These are phyloP conservation scores for Colletotrichum neosansevieriae DNA, from an alignment of 2,329 filamentous ascomycete species.

Conservation along the genomic window DNA sequence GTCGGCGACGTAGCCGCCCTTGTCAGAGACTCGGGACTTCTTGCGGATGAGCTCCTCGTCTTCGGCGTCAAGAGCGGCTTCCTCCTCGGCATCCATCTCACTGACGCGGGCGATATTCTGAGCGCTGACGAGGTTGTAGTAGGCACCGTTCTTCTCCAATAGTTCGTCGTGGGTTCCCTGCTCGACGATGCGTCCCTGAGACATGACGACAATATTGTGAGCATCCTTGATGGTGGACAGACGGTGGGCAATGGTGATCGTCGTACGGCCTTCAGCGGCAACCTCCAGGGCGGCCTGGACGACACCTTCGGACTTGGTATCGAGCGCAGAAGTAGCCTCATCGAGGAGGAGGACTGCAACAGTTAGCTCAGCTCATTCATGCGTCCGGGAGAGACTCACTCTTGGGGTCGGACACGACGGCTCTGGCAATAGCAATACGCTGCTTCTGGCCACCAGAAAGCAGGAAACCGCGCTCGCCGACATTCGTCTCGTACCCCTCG, in stretches of 20 bases:
- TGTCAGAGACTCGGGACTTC: conserved; percentile 56
- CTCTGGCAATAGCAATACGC: conserved; percentile 92
- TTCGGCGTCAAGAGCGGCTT: conserved; percentile 61
- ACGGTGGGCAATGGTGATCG: conserved; percentile 95
- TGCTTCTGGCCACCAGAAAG: conserved; percentile 97
- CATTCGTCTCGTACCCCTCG: conserved; percentile 91
- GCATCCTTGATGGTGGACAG: conserved; percentile 94
- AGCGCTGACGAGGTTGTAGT: conserved; percentile 87
- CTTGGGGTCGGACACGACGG: conserved; percentile 91
- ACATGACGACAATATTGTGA: conserved; percentile 96
- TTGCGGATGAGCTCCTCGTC: conserved; percentile 64
- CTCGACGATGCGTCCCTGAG: conserved; percentile 86
- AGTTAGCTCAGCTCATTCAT: conserved; percentile 38
- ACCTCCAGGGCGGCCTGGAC: conserved; percentile 93
- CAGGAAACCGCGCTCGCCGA: conserved; percentile 94
- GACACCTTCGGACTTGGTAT: conserved; percentile 94
- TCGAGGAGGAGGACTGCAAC: conserved; percentile 82
- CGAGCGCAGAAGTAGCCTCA: conserved; percentile 92
- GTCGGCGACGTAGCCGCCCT: conserved; percentile 60
- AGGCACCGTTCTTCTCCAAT: conserved; percentile 77
- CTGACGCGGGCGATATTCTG: conserved; percentile 81
- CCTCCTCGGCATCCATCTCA: conserved; percentile 63
- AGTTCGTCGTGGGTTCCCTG: conserved; percentile 90
- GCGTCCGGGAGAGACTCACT: conserved; percentile 53
- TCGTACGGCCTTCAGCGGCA: conserved; percentile 87